Evolutionary conservation across 2,329 filamentous ascomycete genomes (phyloP).

Genomic region (Arthrinium puccinioides): DNA sequence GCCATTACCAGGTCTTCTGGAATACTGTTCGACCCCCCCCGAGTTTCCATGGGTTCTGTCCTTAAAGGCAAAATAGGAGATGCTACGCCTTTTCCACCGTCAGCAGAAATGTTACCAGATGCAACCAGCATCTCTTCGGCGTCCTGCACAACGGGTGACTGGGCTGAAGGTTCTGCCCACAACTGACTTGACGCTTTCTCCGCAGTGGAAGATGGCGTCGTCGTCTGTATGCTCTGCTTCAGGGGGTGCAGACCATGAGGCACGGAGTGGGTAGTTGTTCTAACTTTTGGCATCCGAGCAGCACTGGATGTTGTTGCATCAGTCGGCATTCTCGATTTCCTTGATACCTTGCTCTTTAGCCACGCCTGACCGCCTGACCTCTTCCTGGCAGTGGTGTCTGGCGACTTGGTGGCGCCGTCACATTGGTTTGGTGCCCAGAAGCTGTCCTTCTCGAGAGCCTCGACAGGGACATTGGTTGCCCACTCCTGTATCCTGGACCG

Average conservation of each 20-base stretch:
- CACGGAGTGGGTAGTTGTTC: neutral
- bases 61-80: too few relatives aligned
- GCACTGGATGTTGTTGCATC: neutral
- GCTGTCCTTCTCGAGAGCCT: constrained; percentile 13
- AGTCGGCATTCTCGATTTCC: constrained; percentile 14
- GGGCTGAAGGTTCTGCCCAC: too few relatives aligned
- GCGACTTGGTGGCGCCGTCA: constrained; percentile 1
- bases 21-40: too few relatives aligned
- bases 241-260: neutral
- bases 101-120: too few relatives aligned
- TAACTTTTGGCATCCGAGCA: neutral
- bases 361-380: constrained; percentile 16
- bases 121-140: too few relatives aligned
- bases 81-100: too few relatives aligned
- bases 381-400: constrained; percentile 10
- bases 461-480: constrained; percentile 13
- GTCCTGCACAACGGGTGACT: too few relatives aligned
- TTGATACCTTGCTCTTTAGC: constrained; percentile 18
- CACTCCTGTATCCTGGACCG: constrained; percentile 17
- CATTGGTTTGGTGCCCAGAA: constrained; percentile 20
- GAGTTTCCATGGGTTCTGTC: too few relatives aligned
- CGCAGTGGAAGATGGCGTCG: too few relatives aligned
- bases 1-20: too few relatives aligned
- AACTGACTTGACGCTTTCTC: too few relatives aligned
- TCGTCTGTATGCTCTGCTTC: too few relatives aligned